A percentile compares a stretch with the other conserved stretches of the same genome.
Conservation (phyloP, 2,329 filamentous ascomycete genomes). For the Ambrosiella beaveri region DNA sequence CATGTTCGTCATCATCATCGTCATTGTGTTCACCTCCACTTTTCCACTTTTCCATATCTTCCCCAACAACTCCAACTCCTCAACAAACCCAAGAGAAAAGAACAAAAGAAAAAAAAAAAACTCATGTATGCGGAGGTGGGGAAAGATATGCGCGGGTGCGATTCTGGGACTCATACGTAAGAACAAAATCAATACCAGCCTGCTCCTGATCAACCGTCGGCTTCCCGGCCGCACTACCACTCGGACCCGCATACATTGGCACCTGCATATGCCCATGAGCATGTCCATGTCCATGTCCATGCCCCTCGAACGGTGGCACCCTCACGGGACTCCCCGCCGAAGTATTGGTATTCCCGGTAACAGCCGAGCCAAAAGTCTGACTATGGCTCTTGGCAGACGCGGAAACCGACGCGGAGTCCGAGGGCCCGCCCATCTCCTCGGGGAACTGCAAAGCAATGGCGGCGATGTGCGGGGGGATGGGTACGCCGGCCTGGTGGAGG, state of each 20-base stretch:
- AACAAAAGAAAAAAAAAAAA: background rate
- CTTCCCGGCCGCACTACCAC: background rate
- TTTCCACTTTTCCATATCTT: background rate
- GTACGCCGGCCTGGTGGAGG: constrained; percentile 35
- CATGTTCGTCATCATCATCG: background rate
- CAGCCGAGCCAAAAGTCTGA: constrained; percentile 29
- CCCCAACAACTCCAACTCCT: background rate
- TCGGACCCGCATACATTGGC: background rate
- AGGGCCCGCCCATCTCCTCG: background rate
- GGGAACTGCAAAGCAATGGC: constrained; percentile 14
- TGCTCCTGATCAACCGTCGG: constrained; percentile 52
- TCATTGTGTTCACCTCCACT: background rate
- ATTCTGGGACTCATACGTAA: constrained; percentile 60
- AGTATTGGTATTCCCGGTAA: constrained; percentile 24
- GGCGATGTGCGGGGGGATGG: constrained; percentile 13
- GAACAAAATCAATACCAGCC: constrained; percentile 74
- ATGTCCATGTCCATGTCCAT: constrained; percentile 17
- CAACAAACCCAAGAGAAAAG: background rate
- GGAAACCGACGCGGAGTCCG: constrained; percentile 36
- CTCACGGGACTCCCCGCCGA: constrained; percentile 14
- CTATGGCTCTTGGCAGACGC: constrained; percentile 35
- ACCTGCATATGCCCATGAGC: constrained; percentile 19
- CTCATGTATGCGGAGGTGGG: constrained; percentile 33
- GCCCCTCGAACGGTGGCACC: constrained; percentile 16
- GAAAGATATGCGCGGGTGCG: constrained; percentile 37